Conservation (phyloP, 1,139 yeast genomes). For the Saccharomyces hybrid region DNA sequence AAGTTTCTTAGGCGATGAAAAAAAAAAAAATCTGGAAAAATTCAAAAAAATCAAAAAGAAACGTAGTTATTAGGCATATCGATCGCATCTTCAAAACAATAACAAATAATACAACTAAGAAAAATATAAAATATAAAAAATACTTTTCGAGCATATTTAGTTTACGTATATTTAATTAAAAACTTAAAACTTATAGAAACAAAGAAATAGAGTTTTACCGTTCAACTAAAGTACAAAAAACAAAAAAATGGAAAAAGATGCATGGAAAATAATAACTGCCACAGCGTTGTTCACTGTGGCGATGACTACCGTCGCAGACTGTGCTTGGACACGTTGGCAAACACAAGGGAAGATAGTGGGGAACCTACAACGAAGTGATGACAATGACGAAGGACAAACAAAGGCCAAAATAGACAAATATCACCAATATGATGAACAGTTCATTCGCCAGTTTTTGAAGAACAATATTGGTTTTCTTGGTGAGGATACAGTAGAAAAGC, state of each 20-base stretch:
- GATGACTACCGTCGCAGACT: slow-evolving; percentile 22
- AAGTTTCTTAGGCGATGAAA: neutral
- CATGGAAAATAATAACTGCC: slow-evolving; percentile 26
- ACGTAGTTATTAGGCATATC: neutral
- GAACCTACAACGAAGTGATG: neutral
- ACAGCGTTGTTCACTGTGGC: slow-evolving; percentile 27
- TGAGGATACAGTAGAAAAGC: slow-evolving; percentile 69
- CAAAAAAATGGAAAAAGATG: slow-evolving; percentile 11
- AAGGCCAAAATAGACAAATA: slow-evolving; percentile 5
- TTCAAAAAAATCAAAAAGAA: neutral
- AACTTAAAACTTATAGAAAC: neutral
- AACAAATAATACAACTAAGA: neutral
- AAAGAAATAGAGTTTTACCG: neutral
- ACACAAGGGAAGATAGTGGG: neutral
- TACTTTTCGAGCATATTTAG: neutral
- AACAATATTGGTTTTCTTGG: slow-evolving; percentile 88
- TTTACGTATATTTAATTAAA: neutral
- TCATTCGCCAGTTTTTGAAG: slow-evolving; percentile 84
- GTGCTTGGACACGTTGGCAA: neutral
- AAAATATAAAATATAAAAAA: neutral
- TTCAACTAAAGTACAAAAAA: neutral
- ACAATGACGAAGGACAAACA: slow-evolving; percentile 6
- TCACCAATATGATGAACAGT: slow-evolving; percentile 52
- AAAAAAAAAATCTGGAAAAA: neutral
- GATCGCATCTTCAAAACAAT: neutral